Evolutionary conservation across 805 yeast species (phyloP).

Genomic region (Zygosaccharomyces lentus): DNA sequence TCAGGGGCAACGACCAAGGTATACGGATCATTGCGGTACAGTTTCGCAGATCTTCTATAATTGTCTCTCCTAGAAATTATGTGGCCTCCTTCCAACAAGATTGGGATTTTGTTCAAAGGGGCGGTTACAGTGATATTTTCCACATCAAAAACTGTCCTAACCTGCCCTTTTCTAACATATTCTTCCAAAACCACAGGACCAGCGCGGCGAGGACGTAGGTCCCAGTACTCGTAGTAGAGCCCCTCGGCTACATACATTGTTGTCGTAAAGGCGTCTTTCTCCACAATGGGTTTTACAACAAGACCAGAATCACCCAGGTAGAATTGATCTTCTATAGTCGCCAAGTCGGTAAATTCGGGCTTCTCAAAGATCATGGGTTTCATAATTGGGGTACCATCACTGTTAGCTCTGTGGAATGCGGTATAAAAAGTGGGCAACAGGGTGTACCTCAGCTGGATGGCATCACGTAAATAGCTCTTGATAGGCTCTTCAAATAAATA

Average conservation of each 20-base stretch:
- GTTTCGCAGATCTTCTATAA: conserved; percentile 70
- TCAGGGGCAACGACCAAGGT: conserved; percentile 63
- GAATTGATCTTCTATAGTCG: conserved; percentile 75
- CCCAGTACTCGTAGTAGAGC: conserved; percentile 52
- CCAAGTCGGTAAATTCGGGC: conserved; percentile 41
- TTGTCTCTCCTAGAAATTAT: conserved; percentile 65
- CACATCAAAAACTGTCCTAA: neutral
- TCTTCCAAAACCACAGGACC: conserved; percentile 33
- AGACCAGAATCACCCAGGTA: conserved; percentile 68
- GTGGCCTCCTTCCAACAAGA: conserved; percentile 73
- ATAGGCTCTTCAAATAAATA: conserved; percentile 78
- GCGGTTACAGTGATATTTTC: conserved; percentile 37
- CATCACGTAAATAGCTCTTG: conserved; percentile 59
- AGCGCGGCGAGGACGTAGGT: conserved; percentile 19
- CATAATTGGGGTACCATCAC: conserved; percentile 64
- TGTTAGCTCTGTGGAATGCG: conserved; percentile 60
- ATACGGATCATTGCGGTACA: conserved; percentile 78
- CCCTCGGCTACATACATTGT: conserved; percentile 43
- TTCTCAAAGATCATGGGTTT: conserved; percentile 60
- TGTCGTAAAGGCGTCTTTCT: conserved; percentile 42
- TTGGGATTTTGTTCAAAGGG: conserved; percentile 61
- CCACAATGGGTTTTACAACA: conserved; percentile 75
- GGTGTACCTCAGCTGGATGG: conserved; percentile 67
- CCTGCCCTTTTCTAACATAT: neutral
- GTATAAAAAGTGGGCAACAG: conserved; percentile 80